Evolutionary conservation across 495 filamentous ascomycete genomes (phyloP).

Genomic region (Daldinia loculata): DNA sequence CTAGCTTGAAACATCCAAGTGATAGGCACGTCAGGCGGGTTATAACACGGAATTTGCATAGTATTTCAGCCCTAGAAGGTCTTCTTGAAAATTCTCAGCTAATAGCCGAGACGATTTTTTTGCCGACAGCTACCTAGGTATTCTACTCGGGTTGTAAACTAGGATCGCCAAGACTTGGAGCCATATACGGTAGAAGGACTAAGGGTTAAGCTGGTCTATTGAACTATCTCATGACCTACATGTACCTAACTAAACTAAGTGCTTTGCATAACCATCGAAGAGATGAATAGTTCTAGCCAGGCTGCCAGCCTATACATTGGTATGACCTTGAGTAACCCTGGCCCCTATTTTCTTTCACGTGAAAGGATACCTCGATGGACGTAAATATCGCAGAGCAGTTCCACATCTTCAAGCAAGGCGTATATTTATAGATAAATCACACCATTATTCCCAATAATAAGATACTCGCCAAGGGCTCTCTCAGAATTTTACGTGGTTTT

Average conservation of each 20-base stretch:
- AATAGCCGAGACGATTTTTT: no score
- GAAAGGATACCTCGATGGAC: not conserved
- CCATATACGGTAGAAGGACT: not conserved
- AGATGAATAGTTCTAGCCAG: not conserved
- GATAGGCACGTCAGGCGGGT: not conserved
- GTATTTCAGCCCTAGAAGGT: not conserved
- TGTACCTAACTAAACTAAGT: not conserved
- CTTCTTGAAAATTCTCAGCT: not conserved
- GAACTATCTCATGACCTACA: not conserved
- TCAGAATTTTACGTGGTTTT: not conserved
- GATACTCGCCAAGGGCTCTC: not conserved
- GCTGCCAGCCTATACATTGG: not conserved
- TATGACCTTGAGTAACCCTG: not conserved
- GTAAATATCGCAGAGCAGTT: not conserved
- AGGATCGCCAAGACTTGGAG: not conserved
- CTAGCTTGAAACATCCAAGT: not conserved
- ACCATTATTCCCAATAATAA: not conserved
- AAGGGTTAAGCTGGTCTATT: not conserved
- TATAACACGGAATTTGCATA: not conserved
- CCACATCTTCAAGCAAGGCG: not conserved
- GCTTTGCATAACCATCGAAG: not conserved
- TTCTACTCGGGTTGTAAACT: not conserved
- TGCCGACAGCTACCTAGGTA: not conserved
- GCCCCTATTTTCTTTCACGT: not conserved
- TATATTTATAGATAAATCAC: slow-evolving; percentile 3